Evolutionary conservation across 306 rosid genomes (phyloP), one percentile per base, ranked within the genome.

Genomic region (Dryas octopetala): DNA sequence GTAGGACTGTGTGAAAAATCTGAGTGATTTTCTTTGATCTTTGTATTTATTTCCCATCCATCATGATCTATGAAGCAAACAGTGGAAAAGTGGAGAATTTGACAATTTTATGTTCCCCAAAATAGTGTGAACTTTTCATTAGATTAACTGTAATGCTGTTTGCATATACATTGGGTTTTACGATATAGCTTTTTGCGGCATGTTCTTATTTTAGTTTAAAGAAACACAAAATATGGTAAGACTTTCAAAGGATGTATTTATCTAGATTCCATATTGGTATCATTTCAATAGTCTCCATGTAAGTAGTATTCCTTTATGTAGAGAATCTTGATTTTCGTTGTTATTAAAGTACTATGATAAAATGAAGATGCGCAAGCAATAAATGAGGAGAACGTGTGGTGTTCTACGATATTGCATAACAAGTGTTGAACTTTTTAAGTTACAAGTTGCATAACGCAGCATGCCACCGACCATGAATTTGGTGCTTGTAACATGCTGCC

Each of bases 31-130:
- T 54, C 2, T 54, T 15, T 41, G 28, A 5, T 63, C 49, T 16
- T 7, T 64, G 50, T 40, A 41, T 53, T 6, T 44, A 70, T 70
- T 70, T 32, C n/a, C 60, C 15, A 32, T 69, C 73, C 59, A 69
- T 32, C 74, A 4, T 9, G 0, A 23, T 15, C 12, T 43, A 9
- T 64, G 50, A 15, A 64, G 50, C 49, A 64, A 43, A 41, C 19
- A 62, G 7, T 38, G 23, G 49, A 63, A 64, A 64, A 43, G 48
- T n/a, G 41, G 14, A 58, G 40, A n/a, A 53, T 54, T 53, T 15
- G 4, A 7, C 52, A 65, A 45, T 16, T 65, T 44, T n/a, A 44
- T 14, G 41, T 15, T 51, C 15, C 50, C 14, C 28, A 51, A 50
- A 26, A 8, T 68, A 32, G 43, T 15, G 14, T 50, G 6, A 12